phyloP scores from a whole-genome alignment of 2,329 filamentous ascomycete genomes.

The Zymoseptoria pseudotritici region DNA sequence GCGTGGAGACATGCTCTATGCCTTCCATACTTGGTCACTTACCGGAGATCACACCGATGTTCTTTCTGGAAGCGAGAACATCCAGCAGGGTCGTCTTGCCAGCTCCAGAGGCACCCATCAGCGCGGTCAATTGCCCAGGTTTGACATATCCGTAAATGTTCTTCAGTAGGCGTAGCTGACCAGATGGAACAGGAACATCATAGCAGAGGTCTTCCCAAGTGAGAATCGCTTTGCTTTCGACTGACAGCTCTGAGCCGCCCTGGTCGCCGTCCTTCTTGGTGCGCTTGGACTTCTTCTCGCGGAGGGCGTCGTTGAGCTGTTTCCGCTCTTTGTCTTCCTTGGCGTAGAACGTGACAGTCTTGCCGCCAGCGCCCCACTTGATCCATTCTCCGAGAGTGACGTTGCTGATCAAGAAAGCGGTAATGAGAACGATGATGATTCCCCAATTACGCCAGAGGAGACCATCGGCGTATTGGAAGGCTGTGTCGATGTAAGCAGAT shows the following conservation, averaged over 20 bases:
- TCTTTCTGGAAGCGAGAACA: slow-evolving; percentile 60
- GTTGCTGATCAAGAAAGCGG: slow-evolving; percentile 68
- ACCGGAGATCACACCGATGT: slow-evolving; percentile 54
- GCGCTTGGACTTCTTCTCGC: slow-evolving; percentile 51
- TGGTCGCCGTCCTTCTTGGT: slow-evolving; percentile 36
- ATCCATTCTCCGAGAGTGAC: slow-evolving; percentile 72
- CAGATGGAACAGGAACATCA: slow-evolving; percentile 42
- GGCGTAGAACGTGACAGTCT: slow-evolving; percentile 67
- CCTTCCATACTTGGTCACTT: too few relatives aligned
- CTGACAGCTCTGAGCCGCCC: slow-evolving; percentile 41
- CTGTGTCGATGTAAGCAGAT: slow-evolving; percentile 58
- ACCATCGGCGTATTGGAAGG: slow-evolving; percentile 57
- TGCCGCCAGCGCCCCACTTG: slow-evolving; percentile 73
- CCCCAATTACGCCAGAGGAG: slow-evolving; percentile 80
- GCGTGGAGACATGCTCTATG: too few relatives aligned
- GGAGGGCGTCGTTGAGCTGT: slow-evolving; percentile 56
- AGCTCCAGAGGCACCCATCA: slow-evolving; percentile 55
- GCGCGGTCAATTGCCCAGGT: slow-evolving; percentile 43
- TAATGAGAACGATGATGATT: slow-evolving; percentile 68
- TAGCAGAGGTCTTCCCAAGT: slow-evolving; percentile 48
- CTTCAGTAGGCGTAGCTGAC: slow-evolving; percentile 39
- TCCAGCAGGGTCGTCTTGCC: slow-evolving; percentile 83
- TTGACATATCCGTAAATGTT: slow-evolving; percentile 44
- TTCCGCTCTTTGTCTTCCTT: slow-evolving; percentile 62
- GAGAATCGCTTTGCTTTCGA: slow-evolving; percentile 48